Base-by-base conservation (phyloP, 192 early-diverging fungal genomes). In the Backusella australiensis region DNA sequence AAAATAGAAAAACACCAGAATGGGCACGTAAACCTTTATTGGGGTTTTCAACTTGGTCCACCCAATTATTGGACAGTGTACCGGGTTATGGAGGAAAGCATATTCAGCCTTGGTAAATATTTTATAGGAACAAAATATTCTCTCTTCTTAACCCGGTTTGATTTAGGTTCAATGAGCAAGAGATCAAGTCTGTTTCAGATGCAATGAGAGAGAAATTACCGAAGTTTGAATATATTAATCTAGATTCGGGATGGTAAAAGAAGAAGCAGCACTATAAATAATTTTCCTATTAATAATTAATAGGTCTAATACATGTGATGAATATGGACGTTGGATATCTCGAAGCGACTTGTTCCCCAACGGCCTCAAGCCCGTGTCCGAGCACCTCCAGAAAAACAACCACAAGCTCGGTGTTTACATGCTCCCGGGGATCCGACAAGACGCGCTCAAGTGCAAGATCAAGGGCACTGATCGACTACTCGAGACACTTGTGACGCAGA, bases 211-310 rank as follows among this genome's bases (percentile, higher is more conserved):
- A 59, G 23, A 77, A 75, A 68, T 74, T 81, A 44, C 80, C 80
- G 17, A 39, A 49, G 5, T 81, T 78, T 44, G 67, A 77, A 67
- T 81, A 81, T 34, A 81, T 81, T 35, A 81, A 81, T 39, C 5
- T 81, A 44, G 80, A 81, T 74, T 81, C 80, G 46, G 80, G 80
- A 78, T 81, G 80, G 80, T 80, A 76, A 49, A 69, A 11, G n/a
- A 2, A 19, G 26, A n/a, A 69, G 8, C 11, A 44, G 15, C n/a
- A 6, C n/a, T 74, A 4, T 74, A 4, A 21, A 14, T 66, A 9
- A 65, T 4, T 23, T 49, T 41, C 21, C 42, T 72, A 19, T 66
- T 52, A 21, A 49, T 1, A 7, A 4, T 35, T 67, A 3, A 15
- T 63, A 80, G 79, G 79, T 72, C 59, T n/a, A 67, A 81, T 23